Conservation (phyloP, 2,329 filamentous ascomycete species). For the Neopestalotiopsis rosae region DNA sequence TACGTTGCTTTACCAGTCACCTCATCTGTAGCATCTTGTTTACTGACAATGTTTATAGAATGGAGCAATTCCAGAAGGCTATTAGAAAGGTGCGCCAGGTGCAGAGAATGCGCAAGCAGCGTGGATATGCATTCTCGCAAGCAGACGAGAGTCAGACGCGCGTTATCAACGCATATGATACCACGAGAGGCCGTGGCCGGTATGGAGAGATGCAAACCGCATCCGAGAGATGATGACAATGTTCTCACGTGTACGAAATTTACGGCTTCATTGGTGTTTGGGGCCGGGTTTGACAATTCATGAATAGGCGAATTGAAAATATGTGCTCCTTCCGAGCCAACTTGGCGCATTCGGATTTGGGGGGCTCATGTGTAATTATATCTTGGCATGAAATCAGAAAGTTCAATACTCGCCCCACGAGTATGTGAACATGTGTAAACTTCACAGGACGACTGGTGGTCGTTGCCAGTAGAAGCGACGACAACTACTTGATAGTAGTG, state of each 20-base stretch:
- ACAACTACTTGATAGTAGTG: background rate
- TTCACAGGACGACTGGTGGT: background rate
- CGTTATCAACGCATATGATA: conserved; percentile 97
- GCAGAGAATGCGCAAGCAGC: conserved; percentile 98
- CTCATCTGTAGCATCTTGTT: conserved; percentile 15
- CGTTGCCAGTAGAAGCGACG: background rate
- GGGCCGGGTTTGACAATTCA: background rate
- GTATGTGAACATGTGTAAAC: background rate
- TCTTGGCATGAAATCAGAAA: background rate
- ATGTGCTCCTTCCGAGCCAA: background rate
- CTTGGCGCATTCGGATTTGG: background rate
- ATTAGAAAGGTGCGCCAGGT: conserved; percentile 98
- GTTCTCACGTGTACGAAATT: conserved; percentile 12
- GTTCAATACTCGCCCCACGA: background rate
- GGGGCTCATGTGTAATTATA: background rate
- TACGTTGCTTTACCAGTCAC: conserved; percentile 48
- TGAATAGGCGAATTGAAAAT: conserved; percentile 11
- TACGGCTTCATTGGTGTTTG: background rate
- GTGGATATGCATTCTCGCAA: conserved; percentile 97
- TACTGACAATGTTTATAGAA: conserved; percentile 57
- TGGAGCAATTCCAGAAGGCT: conserved; percentile 99
- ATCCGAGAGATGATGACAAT: conserved; percentile 24
- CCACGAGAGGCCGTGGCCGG: conserved; percentile 85
- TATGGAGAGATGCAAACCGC: conserved; percentile 87
- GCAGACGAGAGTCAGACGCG: conserved; percentile 96